Conservation (phyloP, 768 basidiomycete genomes). For the Coprinellus micaceus region DNA sequence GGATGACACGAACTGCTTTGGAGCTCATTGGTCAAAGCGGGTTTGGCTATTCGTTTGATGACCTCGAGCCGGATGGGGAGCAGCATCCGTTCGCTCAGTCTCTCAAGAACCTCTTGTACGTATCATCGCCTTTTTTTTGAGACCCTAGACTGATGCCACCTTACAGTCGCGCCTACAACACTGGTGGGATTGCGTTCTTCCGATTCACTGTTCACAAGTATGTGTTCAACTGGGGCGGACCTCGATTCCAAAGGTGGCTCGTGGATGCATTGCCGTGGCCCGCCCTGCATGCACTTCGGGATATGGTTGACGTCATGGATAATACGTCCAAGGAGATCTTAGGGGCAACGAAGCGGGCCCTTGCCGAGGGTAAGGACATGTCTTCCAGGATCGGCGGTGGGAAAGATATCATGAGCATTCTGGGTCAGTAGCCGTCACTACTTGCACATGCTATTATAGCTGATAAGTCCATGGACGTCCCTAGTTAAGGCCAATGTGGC, state of each 20-base stretch:
- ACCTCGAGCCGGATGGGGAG: neutral
- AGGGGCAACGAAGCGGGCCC: conserved; percentile 28
- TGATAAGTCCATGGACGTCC: neutral
- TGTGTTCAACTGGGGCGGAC: conserved; percentile 22
- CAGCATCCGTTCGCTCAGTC: conserved; percentile 28
- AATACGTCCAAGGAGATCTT: conserved; percentile 30
- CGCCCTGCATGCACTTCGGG: conserved; percentile 23
- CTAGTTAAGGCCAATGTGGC: conserved; percentile 40
- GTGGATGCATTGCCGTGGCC: conserved; percentile 29
- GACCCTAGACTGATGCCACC: neutral
- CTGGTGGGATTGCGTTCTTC: conserved; percentile 17
- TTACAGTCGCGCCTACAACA: conserved; percentile 9
- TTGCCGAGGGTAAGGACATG: conserved; percentile 29
- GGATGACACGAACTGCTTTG: conserved; percentile 9
- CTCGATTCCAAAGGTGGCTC: conserved; percentile 26
- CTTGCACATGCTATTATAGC: neutral
- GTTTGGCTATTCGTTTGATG: conserved; percentile 9
- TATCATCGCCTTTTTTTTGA: neutral
- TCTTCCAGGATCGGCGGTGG: conserved; percentile 32
- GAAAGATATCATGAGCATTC: conserved; percentile 45
- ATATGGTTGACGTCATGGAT: conserved; percentile 31
- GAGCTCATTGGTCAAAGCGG: conserved; percentile 12
- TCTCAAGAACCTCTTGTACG: conserved; percentile 27
- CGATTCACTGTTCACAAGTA: conserved; percentile 20
- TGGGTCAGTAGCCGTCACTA: conserved; percentile 30